Base-by-base conservation (phyloP, 225 moss, liverwort and hornwort genomes). In the Neckera pumila region DNA sequence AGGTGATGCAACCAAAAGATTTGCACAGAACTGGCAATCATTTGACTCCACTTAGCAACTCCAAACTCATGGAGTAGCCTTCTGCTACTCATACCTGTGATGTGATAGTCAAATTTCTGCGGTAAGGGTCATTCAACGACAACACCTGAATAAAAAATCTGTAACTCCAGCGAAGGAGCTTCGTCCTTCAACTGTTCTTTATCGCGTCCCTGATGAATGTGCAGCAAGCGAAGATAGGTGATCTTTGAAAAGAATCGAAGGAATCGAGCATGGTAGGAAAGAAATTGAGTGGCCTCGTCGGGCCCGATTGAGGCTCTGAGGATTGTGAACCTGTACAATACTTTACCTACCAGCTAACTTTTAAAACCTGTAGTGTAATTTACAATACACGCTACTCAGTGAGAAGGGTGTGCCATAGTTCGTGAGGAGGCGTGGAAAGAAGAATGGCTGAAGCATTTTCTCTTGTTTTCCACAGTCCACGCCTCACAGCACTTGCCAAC, bases 381-480 rank as follows among this genome's bases (percentile, higher is more conserved):
- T 40, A 79, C 72, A 86, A 75, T 60, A 64, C 25, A 10, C 15
- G 75, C 84, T 92, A 93, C 45, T 95, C 91, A 30, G 77, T 80
- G 31, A 94, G 81, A 58, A 96, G 92, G 45, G 93, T 91, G 80
- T 95, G 96, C 96, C 96, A 96, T 16, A 96, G 95, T 81, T 95
- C 95, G 76, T 95, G 93, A 83, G 94, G 90, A 40, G 94, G 94
- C 25, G 94, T 94, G 67, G 96, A 92, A 53, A 95, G 92, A 36
- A 96, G 91, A 89, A 95, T 90, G 59, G 94, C 89, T 22, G 96
- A 96, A 45, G 95, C 93, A 78, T 96, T 95, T 84, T 95, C 94
- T 86, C 92, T 91, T 20, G 94, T 93, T 88, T 92, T 92, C 96
- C 96, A 96, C n/a, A 95, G 64, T 47, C 96, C 96, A 75, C 94